These are phyloP conservation scores for Blastomyces silverae DNA, from an alignment of 2,329 filamentous ascomycete genomes.

Conservation along the genomic window DNA sequence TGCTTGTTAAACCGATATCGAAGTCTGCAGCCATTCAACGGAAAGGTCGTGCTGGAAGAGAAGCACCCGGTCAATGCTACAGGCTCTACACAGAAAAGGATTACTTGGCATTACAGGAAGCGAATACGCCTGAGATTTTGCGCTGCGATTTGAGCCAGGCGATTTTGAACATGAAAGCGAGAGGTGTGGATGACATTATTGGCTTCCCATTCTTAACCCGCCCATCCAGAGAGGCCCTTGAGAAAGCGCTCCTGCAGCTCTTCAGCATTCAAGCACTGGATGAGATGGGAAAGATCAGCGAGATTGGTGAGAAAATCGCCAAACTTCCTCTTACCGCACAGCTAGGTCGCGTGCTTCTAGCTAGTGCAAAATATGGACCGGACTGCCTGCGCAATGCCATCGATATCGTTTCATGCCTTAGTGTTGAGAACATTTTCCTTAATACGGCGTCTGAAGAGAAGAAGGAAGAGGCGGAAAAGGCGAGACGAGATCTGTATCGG, in stretches of 20 bases:
- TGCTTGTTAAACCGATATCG: constrained; percentile 84
- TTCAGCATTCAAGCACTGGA: constrained; percentile 70
- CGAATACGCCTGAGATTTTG: constrained; percentile 80
- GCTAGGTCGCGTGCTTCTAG: constrained; percentile 74
- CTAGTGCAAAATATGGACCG: constrained; percentile 62
- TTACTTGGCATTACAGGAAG: constrained; percentile 62
- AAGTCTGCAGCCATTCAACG: constrained; percentile 89
- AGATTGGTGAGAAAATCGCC: constrained; percentile 68
- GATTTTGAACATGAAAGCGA: constrained; percentile 86
- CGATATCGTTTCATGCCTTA: constrained; percentile 67
- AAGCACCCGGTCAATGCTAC: constrained; percentile 83
- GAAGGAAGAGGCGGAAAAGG: constrained; percentile 52
- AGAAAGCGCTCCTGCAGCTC: constrained; percentile 75
- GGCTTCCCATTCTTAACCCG: constrained; percentile 79
- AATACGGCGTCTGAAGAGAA: constrained; percentile 54
- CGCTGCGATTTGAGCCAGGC: constrained; percentile 82
- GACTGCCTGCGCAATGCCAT: constrained; percentile 76
- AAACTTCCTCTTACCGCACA: constrained; percentile 75
- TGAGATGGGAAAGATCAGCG: constrained; percentile 65
- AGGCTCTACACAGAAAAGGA: constrained; percentile 77
- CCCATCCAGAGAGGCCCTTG: constrained; percentile 68
- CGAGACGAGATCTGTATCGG: constrained; percentile 51
- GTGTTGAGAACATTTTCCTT: constrained; percentile 58
- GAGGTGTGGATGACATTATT: constrained; percentile 74
- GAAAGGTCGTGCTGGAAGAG: constrained; percentile 84